These are phyloP conservation scores for Sporothrix protearum DNA, from an alignment of 2,329 filamentous ascomycete genomes.

Conservation along the genomic window DNA sequence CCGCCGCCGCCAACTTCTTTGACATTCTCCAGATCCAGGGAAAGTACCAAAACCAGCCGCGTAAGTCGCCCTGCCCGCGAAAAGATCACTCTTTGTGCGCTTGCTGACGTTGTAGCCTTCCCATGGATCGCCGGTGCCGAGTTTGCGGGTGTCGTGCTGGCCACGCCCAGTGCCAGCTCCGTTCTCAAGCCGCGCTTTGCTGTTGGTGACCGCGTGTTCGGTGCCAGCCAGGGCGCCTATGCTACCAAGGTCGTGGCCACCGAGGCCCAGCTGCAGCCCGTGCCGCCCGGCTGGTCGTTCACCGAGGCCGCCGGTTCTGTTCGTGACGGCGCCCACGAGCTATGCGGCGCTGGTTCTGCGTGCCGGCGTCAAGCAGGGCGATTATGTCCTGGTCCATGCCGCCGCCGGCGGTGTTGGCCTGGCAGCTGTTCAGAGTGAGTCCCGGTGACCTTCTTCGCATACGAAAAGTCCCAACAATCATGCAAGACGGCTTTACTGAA, in stretches of 20 bases:
- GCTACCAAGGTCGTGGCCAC: slow-evolving; percentile 67
- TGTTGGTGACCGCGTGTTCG: slow-evolving; percentile 79
- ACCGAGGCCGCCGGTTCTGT: slow-evolving; percentile 79
- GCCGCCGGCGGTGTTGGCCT: slow-evolving; percentile 89
- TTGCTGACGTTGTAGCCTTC: slow-evolving; percentile 48
- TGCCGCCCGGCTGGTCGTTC: slow-evolving; percentile 79
- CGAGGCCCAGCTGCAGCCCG: slow-evolving; percentile 65
- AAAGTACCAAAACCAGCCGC: slow-evolving; percentile 90
- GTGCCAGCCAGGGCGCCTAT: slow-evolving; percentile 80
- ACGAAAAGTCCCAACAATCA: no score
- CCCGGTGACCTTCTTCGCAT: background rate
- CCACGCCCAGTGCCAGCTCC: slow-evolving; percentile 50
- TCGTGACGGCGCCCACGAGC: slow-evolving; percentile 86
- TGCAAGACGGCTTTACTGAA: no score
- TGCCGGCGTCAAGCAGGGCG: slow-evolving; percentile 72
- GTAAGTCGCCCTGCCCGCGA: slow-evolving; percentile 36
- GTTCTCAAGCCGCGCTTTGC: slow-evolving; percentile 56
- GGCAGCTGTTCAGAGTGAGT: slow-evolving; percentile 75
- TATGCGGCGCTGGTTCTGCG: slow-evolving; percentile 79
- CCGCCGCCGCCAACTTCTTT: slow-evolving; percentile 92
- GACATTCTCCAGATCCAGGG: slow-evolving; percentile 92
- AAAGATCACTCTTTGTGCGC: background rate
- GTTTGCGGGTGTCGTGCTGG: slow-evolving; percentile 75
- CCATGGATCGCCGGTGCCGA: slow-evolving; percentile 86
- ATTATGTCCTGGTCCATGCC: slow-evolving; percentile 86